Evolutionary conservation across 805 yeast genomes (phyloP).

Genomic region (Maudiozyma pseudohumilis): DNA sequence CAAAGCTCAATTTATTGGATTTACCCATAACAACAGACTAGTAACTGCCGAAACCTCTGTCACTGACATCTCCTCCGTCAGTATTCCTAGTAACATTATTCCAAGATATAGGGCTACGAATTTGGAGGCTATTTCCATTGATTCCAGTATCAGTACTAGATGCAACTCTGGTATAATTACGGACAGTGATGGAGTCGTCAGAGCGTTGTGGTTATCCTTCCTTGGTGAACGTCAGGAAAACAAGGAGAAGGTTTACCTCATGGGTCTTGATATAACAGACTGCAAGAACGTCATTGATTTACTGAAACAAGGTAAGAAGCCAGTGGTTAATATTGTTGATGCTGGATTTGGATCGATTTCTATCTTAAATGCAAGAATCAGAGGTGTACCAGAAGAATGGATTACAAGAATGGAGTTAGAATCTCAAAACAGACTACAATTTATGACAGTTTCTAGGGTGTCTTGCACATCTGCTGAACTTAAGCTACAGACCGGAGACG

Average conservation of each 20-base stretch:
- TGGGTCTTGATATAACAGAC: slow-evolving; percentile 71
- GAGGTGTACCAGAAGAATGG: slow-evolving; percentile 86
- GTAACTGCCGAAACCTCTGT: slow-evolving; percentile 68
- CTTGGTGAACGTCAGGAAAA: slow-evolving; percentile 63
- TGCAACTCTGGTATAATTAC: slow-evolving; percentile 74
- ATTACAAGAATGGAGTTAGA: slow-evolving; percentile 55
- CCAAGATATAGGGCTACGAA: slow-evolving; percentile 85
- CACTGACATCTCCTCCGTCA: slow-evolving; percentile 64
- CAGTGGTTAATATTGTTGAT: slow-evolving; percentile 61
- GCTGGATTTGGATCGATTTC: slow-evolving; percentile 66
- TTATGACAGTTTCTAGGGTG: slow-evolving; percentile 61
- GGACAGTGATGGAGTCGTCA: slow-evolving; percentile 65
- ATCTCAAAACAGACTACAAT: slow-evolving; percentile 57
- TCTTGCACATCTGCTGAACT: slow-evolving; percentile 38
- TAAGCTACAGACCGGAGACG: slow-evolving; percentile 53
- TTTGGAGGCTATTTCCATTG: slow-evolving; percentile 65
- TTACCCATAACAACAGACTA: slow-evolving; percentile 57
- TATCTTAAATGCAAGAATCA: slow-evolving; percentile 64
- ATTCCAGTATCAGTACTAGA: slow-evolving; percentile 59
- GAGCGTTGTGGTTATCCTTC: slow-evolving; percentile 79
- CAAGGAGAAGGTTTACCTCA: slow-evolving; percentile 53
- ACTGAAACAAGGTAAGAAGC: slow-evolving; percentile 40
- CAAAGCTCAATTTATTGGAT: slow-evolving; percentile 69
- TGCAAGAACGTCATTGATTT: slow-evolving; percentile 46
- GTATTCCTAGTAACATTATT: slow-evolving; percentile 55